A percentile compares a stretch with the other conserved stretches of the same genome.
These are phyloP conservation scores for Blastomyces percursus DNA, from an alignment of 2,329 filamentous ascomycete genomes.

Conservation along the genomic window DNA sequence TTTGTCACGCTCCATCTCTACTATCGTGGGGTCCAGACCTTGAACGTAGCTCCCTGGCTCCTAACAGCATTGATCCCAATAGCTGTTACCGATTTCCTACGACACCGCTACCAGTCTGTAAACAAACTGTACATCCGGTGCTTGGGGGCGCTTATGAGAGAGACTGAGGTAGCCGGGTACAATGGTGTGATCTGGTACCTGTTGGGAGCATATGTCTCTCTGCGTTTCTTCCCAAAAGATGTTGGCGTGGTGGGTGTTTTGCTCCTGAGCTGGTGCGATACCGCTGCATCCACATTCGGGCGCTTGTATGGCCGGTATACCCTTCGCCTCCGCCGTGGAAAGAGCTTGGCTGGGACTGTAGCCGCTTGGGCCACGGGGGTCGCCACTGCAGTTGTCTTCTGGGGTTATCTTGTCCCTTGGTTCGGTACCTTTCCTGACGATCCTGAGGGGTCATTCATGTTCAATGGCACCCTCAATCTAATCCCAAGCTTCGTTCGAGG, in stretches of 20 bases:
- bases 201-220: constrained; percentile 74
- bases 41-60: constrained; percentile 70
- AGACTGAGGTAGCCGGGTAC: constrained; percentile 86
- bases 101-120: constrained; percentile 68
- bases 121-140: constrained; percentile 78
- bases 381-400: constrained; percentile 74
- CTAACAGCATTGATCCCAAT: constrained; percentile 75
- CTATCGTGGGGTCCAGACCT: constrained; percentile 62
- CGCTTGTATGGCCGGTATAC: constrained; percentile 84
- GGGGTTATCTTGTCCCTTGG: constrained; percentile 68
- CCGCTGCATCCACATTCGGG: constrained; percentile 88
- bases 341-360: constrained; percentile 79
- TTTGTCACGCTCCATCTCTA: constrained; percentile 88
- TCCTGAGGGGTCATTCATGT: constrained; percentile 64
- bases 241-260: constrained; percentile 80
- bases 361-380: constrained; percentile 77
- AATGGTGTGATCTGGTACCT: constrained; percentile 98
- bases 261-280: constrained; percentile 95
- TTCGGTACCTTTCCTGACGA: constrained; percentile 58
- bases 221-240: constrained; percentile 86
- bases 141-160: constrained; percentile 87
- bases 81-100: constrained; percentile 65
- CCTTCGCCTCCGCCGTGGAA: constrained; percentile 69
- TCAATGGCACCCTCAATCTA: constrained; percentile 57
- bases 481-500: constrained; percentile 52